Base-by-base conservation (phyloP, 1,139 yeast species). In the Williopsis jadinii region DNA sequence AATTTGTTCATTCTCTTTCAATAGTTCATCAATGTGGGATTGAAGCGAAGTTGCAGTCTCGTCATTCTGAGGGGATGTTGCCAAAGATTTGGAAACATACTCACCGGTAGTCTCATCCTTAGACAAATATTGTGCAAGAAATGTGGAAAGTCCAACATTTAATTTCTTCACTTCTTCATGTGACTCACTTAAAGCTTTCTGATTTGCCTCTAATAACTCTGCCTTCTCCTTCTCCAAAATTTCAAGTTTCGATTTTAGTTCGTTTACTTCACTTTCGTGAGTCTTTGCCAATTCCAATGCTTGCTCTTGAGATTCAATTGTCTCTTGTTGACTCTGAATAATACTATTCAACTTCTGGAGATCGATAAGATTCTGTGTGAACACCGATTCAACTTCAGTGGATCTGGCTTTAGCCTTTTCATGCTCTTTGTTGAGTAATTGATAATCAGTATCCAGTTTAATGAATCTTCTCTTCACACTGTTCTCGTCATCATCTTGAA, bases 351-450 rank as follows among this genome's bases (percentile, higher is more conserved):
- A 62, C 29, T 68, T 68, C 9, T 71, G 64, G 36, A 80, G 63
- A 43, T 77, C 77, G 3, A 74, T 63, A 43, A 81, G 65, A 51
- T 78, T 80, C 36, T 73, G 67, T 42, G 73, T 67, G 66, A 81
- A 71, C 40, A 79, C 65, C 3, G 78, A 73, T 52, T 79, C 80
- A 45, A 77, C 69, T 34, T 71, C 70, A 1, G 49, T 56, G 15
- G 74, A 47, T 49, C 72, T 72, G 11, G 64, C 63, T 32, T 60
- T 63, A 46, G 78, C 58, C 6, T 52, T 51, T 3, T 59, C 43
- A 47, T 77, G 76, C 46, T 80, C 80, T 40, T 70, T 64, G 38
- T 67, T 69, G 41, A 77, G 58, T 44, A 75, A 64, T 26, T 70
- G 64, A 46, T 70, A 57, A 44, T 67, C 72, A 45, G 75, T 70